These are phyloP conservation scores for Lachnellula subtilissima DNA, from an alignment of 2,329 filamentous ascomycete species.

Conservation along the genomic window DNA sequence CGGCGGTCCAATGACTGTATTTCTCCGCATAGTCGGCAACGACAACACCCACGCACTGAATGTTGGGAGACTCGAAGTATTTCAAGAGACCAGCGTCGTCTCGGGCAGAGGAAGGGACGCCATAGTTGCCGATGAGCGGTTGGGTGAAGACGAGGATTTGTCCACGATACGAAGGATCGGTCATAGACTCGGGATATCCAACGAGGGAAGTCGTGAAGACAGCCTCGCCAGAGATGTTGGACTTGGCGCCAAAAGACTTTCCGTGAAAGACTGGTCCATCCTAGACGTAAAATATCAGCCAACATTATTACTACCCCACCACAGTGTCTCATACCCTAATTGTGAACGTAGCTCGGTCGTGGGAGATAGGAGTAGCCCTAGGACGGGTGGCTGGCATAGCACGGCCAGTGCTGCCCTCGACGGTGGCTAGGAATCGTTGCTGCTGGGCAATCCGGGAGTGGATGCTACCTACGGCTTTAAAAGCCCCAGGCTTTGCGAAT, in stretches of 20 bases:
- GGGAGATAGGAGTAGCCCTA: constrained; percentile 61
- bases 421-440: constrained; percentile 56
- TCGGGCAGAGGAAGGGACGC: constrained; percentile 79
- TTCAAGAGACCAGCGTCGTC: constrained; percentile 89
- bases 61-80: constrained; percentile 97
- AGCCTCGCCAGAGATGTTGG: constrained; percentile 95
- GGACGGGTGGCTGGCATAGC: constrained; percentile 56
- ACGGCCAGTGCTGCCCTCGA: constrained; percentile 65
- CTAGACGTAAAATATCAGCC: constrained; percentile 40
- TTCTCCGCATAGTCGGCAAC: constrained; percentile 89
- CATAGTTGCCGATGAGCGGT: constrained; percentile 97
- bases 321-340: constrained; percentile 62
- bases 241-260: constrained; percentile 92
- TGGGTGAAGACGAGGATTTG: constrained; percentile 99
- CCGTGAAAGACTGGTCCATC: constrained; percentile 95
- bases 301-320: constrained; percentile 1
- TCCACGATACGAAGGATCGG: constrained; percentile 80
- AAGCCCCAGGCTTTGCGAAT: constrained; percentile 51
- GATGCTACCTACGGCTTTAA: constrained; percentile 31
- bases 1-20: constrained; percentile 98
- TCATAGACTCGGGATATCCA: constrained; percentile 94
- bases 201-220: constrained; percentile 98
- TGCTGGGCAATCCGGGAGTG: constrained; percentile 30
- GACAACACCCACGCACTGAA: constrained; percentile 93
- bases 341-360: constrained; percentile 85